Evolutionary conservation across 768 basidiomycete genomes (phyloP).

Genomic region (Collybiopsis confluens): DNA sequence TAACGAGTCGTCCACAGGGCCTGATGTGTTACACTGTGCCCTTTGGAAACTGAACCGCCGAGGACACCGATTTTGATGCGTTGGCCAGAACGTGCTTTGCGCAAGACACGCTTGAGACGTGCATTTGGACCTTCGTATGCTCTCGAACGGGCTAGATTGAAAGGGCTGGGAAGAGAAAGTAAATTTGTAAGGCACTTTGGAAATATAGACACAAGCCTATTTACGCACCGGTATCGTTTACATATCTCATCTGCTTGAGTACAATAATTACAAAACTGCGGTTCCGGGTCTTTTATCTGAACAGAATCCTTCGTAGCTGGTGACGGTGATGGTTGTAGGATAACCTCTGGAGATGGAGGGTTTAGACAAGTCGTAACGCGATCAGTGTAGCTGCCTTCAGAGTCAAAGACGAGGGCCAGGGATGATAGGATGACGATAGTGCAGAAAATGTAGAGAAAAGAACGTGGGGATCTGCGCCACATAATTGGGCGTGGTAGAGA

Average conservation of each 20-base stretch:
- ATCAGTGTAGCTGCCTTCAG: too few relatives aligned
- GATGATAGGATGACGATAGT: too few relatives aligned
- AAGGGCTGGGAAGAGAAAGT: background rate
- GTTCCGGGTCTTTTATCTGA: background rate
- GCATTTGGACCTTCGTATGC: slow-evolving; percentile 5
- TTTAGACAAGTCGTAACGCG: too few relatives aligned
- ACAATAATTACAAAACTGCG: background rate
- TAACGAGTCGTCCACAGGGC: background rate
- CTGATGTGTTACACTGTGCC: background rate
- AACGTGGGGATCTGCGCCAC: too few relatives aligned
- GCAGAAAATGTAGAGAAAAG: too few relatives aligned
- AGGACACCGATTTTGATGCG: background rate
- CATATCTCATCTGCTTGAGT: background rate
- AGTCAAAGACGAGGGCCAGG: too few relatives aligned
- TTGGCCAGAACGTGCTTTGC: background rate
- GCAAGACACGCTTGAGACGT: slow-evolving; percentile 1
- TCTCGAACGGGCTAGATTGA: slow-evolving; percentile 1
- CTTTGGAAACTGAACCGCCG: slow-evolving; percentile 1
- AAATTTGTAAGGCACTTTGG: background rate
- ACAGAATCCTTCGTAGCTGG: too few relatives aligned
- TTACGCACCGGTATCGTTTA: slow-evolving; percentile 3
- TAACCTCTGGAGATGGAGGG: too few relatives aligned
- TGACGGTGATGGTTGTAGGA: too few relatives aligned
- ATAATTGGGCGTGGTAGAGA: background rate
- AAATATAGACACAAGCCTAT: background rate